Conservation (phyloP, 192 early-diverging fungal species). For the Coemansia sp. region DNA sequence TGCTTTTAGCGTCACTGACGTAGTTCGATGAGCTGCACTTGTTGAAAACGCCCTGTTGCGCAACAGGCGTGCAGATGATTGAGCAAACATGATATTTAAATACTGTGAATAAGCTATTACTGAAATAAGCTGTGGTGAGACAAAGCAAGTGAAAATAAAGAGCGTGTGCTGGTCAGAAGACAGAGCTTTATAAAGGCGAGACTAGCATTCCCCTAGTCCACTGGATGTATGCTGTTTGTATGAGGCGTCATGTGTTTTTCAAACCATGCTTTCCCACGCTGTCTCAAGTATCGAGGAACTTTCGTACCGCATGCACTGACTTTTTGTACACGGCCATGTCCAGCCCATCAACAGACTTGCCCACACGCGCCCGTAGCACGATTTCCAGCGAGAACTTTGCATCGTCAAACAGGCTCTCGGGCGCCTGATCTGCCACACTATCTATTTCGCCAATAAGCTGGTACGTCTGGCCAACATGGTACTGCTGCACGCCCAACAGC, state of each 20-base stretch:
- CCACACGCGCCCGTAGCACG: constrained; percentile 31
- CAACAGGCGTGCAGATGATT: neutral
- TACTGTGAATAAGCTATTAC: neutral
- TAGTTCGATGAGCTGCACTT: constrained; percentile 15
- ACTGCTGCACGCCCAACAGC: constrained; percentile 33
- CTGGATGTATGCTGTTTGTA: neutral
- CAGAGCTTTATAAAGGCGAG: too few species aligned
- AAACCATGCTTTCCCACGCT: neutral
- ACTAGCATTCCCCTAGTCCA: neutral
- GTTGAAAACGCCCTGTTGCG: constrained; percentile 24
- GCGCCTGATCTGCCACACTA: neutral
- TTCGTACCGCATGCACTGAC: constrained; percentile 30
- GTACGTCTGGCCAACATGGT: constrained; percentile 40
- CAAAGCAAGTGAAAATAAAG: too few species aligned
- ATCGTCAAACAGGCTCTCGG: constrained; percentile 28
- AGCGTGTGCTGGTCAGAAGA: too few species aligned
- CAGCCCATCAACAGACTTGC: constrained; percentile 29
- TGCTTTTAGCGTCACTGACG: constrained; percentile 50
- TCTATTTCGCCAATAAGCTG: constrained; percentile 33
- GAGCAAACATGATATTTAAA: neutral
- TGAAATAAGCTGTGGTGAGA: too few species aligned
- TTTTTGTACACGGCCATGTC: constrained; percentile 33
- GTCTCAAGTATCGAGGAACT: constrained; percentile 4
- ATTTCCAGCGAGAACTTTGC: constrained; percentile 16
- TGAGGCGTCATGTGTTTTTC: neutral